These are phyloP conservation scores for Puccinia triticina DNA, from an alignment of 1,284 basidiomycete genomes.

Conservation along the genomic window DNA sequence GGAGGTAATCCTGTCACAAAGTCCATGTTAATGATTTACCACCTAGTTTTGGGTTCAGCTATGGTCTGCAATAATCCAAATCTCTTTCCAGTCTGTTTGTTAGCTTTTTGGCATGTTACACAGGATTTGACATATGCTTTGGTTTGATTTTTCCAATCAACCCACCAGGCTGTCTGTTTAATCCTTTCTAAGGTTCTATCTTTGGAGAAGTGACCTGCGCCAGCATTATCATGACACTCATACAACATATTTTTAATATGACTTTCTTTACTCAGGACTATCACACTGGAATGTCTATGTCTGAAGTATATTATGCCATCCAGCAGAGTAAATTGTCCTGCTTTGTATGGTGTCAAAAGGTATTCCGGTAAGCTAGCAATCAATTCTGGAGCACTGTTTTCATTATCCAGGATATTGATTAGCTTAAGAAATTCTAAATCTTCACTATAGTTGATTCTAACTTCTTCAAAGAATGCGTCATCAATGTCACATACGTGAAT, in stretches of 20 bases:
- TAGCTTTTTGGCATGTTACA: not conserved
- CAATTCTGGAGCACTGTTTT: no score
- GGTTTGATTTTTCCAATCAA: not conserved
- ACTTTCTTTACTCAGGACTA: not conserved
- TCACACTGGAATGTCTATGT: not conserved
- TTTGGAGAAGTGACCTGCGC: not conserved
- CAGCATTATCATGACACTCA: not conserved
- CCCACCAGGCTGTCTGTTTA: constrained; percentile 20
- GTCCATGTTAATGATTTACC: constrained; percentile 19
- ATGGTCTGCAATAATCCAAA: no score
- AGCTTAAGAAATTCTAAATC: no score
- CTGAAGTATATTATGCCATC: not conserved
- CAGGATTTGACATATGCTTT: not conserved
- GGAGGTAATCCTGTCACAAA: constrained; percentile 16
- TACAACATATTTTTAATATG: not conserved
- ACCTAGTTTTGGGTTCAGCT: no score
- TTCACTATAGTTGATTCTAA: no score
- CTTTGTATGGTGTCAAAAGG: not conserved
- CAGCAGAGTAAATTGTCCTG: not conserved
- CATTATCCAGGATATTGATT: no score
- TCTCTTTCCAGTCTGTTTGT: no score
- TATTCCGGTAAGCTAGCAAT: not conserved
- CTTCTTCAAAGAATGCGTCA: no score
- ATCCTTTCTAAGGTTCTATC: constrained; percentile 12
- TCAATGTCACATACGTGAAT: not conserved